Evolutionary conservation across 805 yeast genomes (phyloP).

Genomic region (Huiozyma naganishii): DNA sequence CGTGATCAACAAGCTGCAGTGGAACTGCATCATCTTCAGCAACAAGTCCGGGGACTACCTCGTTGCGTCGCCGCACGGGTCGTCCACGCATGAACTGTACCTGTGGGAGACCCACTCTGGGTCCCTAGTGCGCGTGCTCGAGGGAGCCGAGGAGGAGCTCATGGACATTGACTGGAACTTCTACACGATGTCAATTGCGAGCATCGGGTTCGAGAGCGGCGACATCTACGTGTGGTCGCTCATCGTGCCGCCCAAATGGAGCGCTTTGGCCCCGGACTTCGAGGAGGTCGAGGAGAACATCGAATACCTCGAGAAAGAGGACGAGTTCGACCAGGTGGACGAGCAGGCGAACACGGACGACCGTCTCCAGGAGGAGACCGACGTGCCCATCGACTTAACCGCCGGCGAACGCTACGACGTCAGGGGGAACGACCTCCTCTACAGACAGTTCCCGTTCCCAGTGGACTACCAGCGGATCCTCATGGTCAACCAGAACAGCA

Average conservation of each 20-base stretch:
- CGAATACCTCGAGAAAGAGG: conserved; percentile 78
- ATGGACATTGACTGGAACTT: conserved; percentile 83
- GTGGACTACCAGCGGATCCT: conserved; percentile 28
- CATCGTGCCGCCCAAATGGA: conserved; percentile 84
- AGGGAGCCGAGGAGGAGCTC: conserved; percentile 79
- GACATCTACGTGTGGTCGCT: conserved; percentile 73
- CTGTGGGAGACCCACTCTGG: conserved; percentile 90
- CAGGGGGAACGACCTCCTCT: conserved; percentile 49
- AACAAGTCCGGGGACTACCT: conserved; percentile 68
- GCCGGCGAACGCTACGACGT: conserved; percentile 58
- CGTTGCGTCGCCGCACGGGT: conserved; percentile 82
- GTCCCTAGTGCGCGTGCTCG: conserved; percentile 75
- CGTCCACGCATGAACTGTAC: conserved; percentile 73
- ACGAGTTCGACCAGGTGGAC: conserved; percentile 78
- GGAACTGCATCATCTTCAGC: conserved; percentile 74
- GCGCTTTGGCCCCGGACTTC: conserved; percentile 92
- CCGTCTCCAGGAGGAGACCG: conserved; percentile 29
- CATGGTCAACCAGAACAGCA: conserved; percentile 9
- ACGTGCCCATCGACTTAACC: conserved; percentile 49
- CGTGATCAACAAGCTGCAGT: conserved; percentile 75
- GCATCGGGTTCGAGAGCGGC: conserved; percentile 82
- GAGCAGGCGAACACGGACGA: conserved; percentile 52
- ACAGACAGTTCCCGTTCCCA: conserved; percentile 53
- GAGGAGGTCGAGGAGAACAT: conserved; percentile 89
- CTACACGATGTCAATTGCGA: conserved; percentile 58